Conservation (phyloP, 1,284 basidiomycete genomes). For the Mycosarcoma mackinlayi region DNA sequence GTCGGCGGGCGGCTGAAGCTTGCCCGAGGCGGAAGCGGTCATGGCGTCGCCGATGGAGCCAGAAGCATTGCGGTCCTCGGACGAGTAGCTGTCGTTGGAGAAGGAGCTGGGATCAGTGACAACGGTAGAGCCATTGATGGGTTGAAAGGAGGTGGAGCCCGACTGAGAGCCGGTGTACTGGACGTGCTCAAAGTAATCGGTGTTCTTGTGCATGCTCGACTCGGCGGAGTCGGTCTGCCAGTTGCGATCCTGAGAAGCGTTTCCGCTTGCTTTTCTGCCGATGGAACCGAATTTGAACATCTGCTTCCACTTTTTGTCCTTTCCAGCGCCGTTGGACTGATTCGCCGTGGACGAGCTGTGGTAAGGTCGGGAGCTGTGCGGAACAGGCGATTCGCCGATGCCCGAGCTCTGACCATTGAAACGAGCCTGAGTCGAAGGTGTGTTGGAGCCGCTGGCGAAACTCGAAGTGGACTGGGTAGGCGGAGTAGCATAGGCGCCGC, state of each 20-base stretch:
- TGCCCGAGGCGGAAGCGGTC: slow-evolving; percentile 43
- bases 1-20: slow-evolving; percentile 47
- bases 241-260: slow-evolving; percentile 25
- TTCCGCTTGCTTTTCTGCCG: slow-evolving; percentile 48
- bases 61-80: slow-evolving; percentile 42
- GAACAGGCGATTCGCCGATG: slow-evolving; percentile 46
- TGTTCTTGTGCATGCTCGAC: slow-evolving; percentile 23
- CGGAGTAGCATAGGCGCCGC: slow-evolving; percentile 39
- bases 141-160: slow-evolving; percentile 49
- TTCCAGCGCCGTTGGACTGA: slow-evolving; percentile 26
- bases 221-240: slow-evolving; percentile 35
- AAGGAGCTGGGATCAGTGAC: slow-evolving; percentile 60
- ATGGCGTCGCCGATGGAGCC: slow-evolving; percentile 41
- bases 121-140: slow-evolving; percentile 55
- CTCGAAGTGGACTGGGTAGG: slow-evolving; percentile 37
- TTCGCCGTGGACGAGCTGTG: slow-evolving; percentile 17
- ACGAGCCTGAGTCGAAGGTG: slow-evolving; percentile 24
- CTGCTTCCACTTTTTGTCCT: slow-evolving; percentile 66
- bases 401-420: slow-evolving; percentile 28
- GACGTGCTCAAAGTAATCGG: slow-evolving; percentile 31
- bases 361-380: slow-evolving; percentile 20
- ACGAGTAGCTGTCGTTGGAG: slow-evolving; percentile 60
- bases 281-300: slow-evolving; percentile 65
- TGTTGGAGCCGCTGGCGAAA: slow-evolving; percentile 49
- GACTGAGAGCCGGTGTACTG: slow-evolving; percentile 23